A percentile compares a stretch with the other conserved stretches of the same genome.
phyloP scores from a whole-genome alignment of 116 monocot species.

The Cymodocea nodosa region DNA sequence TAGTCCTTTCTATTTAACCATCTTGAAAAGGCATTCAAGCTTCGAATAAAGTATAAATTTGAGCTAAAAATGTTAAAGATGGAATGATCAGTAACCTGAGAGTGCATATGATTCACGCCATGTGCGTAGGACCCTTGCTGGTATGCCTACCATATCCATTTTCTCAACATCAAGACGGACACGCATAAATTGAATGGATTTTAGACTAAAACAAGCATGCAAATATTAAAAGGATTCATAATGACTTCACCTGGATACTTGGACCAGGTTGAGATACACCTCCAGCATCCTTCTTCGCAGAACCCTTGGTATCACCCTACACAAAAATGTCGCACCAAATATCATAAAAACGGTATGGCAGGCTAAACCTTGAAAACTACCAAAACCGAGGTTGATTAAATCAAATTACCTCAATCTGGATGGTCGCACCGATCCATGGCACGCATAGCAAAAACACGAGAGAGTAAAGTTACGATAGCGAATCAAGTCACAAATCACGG shows the following conservation, averaged over 20 bases:
- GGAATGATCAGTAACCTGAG: constrained; percentile 22
- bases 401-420: no score
- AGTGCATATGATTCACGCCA: constrained; percentile 36
- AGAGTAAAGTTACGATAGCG: no score
- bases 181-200: no score
- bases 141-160: constrained; percentile 16
- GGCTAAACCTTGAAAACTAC: neutral
- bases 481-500: neutral
- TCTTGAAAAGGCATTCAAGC: no score
- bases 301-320: constrained; percentile 46
- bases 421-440: no score
- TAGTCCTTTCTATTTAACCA: no score
- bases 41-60: no score
- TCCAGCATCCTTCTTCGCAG: constrained; percentile 31
- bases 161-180: neutral
- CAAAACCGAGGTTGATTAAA: neutral
- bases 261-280: constrained; percentile 26
- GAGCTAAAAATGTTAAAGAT: neutral
- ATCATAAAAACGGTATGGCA: neutral
- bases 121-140: constrained; percentile 37
- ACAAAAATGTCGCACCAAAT: neutral
- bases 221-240: no score
- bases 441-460: no score
- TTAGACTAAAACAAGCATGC: no score
- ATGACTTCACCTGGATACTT: constrained; percentile 24